Conservation (phyloP, 169 alveolate species). For the Ichthyophthirius multifiliis region DNA sequence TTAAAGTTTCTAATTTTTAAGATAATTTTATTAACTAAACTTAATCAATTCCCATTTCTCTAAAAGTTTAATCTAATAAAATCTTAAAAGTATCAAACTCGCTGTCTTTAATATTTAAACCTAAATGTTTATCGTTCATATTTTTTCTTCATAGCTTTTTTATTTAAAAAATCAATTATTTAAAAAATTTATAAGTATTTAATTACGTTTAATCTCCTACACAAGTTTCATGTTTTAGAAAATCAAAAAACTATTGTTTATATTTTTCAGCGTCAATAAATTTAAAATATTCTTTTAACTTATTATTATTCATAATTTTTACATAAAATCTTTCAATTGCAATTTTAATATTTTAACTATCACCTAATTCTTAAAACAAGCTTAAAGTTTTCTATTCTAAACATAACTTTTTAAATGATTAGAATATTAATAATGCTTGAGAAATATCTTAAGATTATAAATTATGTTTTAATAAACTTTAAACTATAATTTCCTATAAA, state of each 20-base stretch:
- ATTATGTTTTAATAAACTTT: background rate
- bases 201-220: background rate
- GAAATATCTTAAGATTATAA: background rate
- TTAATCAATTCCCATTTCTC: background rate
- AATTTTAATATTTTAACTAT: background rate
- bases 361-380: background rate
- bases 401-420: background rate
- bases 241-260: background rate
- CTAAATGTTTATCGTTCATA: background rate
- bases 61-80: background rate
- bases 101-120: background rate
- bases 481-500: background rate
- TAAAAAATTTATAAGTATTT: background rate
- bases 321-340: background rate
- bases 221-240: background rate
- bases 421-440: background rate
- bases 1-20: background rate
- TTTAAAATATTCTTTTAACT: background rate
- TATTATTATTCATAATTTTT: background rate
- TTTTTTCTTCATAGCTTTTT: background rate
- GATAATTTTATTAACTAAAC: background rate
- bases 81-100: background rate
- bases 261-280: background rate
- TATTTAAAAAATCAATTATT: background rate
- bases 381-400: background rate